Conservation (phyloP, 2,329 filamentous ascomycete genomes). For the Colletotrichum sublineola region DNA sequence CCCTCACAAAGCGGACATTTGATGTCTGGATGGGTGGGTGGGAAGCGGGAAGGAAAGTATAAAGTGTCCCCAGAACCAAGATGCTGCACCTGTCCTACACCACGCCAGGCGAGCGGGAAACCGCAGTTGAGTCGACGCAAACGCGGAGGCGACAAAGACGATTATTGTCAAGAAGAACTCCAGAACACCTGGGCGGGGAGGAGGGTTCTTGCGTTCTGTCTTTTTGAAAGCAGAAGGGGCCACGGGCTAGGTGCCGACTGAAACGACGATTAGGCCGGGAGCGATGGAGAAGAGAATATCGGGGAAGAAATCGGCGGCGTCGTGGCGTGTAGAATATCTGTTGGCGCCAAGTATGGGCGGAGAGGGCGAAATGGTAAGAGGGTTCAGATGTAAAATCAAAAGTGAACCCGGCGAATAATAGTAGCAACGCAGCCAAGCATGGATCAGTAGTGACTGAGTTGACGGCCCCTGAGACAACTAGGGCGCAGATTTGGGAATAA, state of each 20-base stretch:
- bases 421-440: slow-evolving; percentile 36
- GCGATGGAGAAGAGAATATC: slow-evolving; percentile 3
- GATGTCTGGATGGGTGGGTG: slow-evolving; percentile 33
- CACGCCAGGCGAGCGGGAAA: slow-evolving; percentile 26
- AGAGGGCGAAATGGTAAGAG: slow-evolving; percentile 7
- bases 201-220: not conserved
- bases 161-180: slow-evolving; percentile 7
- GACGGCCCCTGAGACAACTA: slow-evolving; percentile 39
- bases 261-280: slow-evolving; percentile 18
- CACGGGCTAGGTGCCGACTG: not conserved
- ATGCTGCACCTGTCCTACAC: slow-evolving; percentile 28
- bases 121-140: slow-evolving; percentile 30
- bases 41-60: slow-evolving; percentile 28
- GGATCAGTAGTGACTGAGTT: slow-evolving; percentile 15
- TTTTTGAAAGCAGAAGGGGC: slow-evolving; percentile 5
- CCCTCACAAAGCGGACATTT: slow-evolving; percentile 38
- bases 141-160: slow-evolving; percentile 23
- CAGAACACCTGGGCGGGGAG: not conserved
- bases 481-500: slow-evolving; percentile 32
- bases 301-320: slow-evolving; percentile 5
- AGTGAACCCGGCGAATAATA: slow-evolving; percentile 29
- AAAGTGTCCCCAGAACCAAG: slow-evolving; percentile 25
- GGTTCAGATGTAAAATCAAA: slow-evolving; percentile 32
- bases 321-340: slow-evolving; percentile 39
- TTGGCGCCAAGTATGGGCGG: slow-evolving; percentile 32